Evolutionary conservation across 2,329 filamentous ascomycete genomes (phyloP).

Genomic region (Arthroderma sp.): DNA sequence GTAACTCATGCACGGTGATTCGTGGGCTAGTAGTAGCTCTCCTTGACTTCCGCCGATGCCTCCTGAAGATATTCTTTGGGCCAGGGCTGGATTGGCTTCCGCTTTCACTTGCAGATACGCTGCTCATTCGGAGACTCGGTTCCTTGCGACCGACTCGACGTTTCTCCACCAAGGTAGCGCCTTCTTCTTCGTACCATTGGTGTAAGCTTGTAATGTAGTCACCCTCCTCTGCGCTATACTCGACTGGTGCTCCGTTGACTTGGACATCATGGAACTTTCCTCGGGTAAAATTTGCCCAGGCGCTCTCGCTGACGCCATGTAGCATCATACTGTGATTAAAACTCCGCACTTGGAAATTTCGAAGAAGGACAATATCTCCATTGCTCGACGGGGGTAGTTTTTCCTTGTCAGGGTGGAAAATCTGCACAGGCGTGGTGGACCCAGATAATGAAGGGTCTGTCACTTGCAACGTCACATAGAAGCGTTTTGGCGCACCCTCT

Average conservation of each 20-base stretch:
- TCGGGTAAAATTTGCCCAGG: conserved; percentile 33
- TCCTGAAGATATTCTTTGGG: conserved; percentile 7
- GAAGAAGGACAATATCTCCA: conserved; percentile 32
- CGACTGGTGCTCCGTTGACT: conserved; percentile 27
- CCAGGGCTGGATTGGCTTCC: conserved; percentile 5
- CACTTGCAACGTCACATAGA: conserved; percentile 27
- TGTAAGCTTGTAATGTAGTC: conserved; percentile 22
- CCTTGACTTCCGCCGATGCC: conserved; percentile 4
- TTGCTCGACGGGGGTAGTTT: conserved; percentile 25
- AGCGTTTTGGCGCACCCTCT: conserved; percentile 27
- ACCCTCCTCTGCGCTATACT: conserved; percentile 26
- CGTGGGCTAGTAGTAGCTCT: conserved; percentile 17
- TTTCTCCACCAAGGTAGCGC: conserved; percentile 23
- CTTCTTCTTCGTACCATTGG: conserved; percentile 29
- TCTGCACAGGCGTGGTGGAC: conserved; percentile 25
- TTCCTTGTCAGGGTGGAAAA: conserved; percentile 28
- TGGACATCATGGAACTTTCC: conserved; percentile 16
- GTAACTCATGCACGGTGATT: conserved; percentile 30
- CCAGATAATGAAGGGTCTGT: conserved; percentile 33
- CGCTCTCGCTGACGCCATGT: conserved; percentile 28
- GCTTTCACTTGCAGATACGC: conserved; percentile 20
- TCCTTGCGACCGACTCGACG: conserved; percentile 6
- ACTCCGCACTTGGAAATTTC: conserved; percentile 33
- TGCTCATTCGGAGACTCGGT: conserved; percentile 16
- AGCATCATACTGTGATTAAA: conserved; percentile 28